Evolutionary conservation across 2,329 filamentous ascomycete genomes (phyloP).

Genomic region (Colletotrichum sp.): DNA sequence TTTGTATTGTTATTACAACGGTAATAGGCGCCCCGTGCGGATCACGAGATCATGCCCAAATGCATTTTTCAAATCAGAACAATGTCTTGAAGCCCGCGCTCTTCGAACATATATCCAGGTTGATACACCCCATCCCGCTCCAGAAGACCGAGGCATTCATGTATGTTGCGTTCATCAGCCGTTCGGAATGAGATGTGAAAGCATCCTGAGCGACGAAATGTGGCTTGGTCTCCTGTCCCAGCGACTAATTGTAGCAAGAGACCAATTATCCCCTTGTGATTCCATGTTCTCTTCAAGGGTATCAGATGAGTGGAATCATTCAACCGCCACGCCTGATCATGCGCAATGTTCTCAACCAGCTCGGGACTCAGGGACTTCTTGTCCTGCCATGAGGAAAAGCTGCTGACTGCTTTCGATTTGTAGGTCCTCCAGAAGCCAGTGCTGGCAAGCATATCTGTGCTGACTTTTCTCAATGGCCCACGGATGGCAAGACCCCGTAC

Average conservation of each 20-base stretch:
- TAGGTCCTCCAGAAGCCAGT: neutral
- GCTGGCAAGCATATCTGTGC: neutral
- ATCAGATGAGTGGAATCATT: neutral
- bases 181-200: neutral
- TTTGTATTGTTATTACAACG: too few relatives aligned
- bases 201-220: neutral
- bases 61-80: neutral
- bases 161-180: neutral
- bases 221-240: neutral
- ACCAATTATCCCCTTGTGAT: neutral
- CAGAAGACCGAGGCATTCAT: neutral
- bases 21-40: too few relatives aligned
- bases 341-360: neutral
- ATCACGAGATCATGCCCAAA: rapidly evolving
- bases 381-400: neutral
- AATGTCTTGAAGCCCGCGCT: neutral
- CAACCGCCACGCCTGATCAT: neutral
- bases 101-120: neutral
- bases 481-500: neutral
- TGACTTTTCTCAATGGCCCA: neutral
- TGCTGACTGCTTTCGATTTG: neutral
- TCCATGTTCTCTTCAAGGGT: neutral
- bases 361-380: neutral
- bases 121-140: neutral
- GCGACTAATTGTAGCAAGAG: neutral